phyloP scores from a whole-genome alignment of 2,329 filamentous ascomycete genomes.

The Talaromyces verruculosus region DNA sequence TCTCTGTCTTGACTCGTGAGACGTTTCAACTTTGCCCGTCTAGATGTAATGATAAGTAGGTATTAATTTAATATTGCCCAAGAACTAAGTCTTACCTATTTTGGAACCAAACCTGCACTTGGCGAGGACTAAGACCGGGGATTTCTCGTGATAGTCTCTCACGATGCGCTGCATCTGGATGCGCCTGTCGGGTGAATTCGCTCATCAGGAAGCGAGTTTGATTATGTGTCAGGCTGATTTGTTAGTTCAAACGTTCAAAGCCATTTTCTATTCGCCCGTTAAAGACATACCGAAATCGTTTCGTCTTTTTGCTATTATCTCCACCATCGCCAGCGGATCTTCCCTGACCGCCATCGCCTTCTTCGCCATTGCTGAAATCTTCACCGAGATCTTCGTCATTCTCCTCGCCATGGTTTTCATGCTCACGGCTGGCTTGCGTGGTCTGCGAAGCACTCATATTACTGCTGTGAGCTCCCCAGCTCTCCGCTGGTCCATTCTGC shows the following conservation, averaged over 20 bases:
- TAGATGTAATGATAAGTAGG: conserved; percentile 29
- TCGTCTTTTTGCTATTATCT: conserved; percentile 45
- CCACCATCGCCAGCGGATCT: conserved; percentile 31
- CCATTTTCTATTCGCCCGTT: not conserved
- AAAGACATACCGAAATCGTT: conserved; percentile 43
- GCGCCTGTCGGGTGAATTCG: conserved; percentile 91
- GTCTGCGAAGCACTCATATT: conserved; percentile 1
- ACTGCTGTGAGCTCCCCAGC: not conserved
- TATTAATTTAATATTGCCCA: not conserved
- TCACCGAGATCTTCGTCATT: conserved; percentile 17
- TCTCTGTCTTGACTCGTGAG: conserved; percentile 62
- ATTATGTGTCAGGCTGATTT: conserved; percentile 72
- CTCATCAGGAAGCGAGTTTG: conserved; percentile 98
- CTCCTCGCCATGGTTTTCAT: conserved; percentile 3
- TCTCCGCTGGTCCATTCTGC: conserved; percentile 2
- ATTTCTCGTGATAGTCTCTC: conserved; percentile 87
- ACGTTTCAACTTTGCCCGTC: conserved; percentile 62
- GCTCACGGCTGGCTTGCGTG: not conserved
- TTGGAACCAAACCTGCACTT: conserved; percentile 98
- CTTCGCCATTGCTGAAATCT: conserved; percentile 21
- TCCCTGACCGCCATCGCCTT: not conserved
- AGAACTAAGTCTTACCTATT: conserved; percentile 67
- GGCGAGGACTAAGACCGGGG: conserved; percentile 82
- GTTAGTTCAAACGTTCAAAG: conserved; percentile 13
- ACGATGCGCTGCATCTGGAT: conserved; percentile 86